These are phyloP conservation scores for Terana coerulea DNA, from an alignment of 768 basidiomycete species.

Conservation along the genomic window DNA sequence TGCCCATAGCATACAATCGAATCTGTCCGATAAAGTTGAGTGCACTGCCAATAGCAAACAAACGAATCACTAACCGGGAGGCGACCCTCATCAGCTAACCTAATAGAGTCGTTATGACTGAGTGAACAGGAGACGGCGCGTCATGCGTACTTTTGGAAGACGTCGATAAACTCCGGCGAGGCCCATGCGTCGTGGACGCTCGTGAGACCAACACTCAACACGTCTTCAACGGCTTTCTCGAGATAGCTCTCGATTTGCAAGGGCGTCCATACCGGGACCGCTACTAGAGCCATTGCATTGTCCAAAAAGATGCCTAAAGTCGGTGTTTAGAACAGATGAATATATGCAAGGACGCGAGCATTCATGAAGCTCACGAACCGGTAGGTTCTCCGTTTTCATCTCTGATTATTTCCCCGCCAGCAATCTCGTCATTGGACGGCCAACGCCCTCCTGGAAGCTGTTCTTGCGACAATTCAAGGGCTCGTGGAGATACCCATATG, in stretches of 20 bases:
- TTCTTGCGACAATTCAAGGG: conserved; percentile 56
- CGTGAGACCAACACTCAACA: conserved; percentile 76
- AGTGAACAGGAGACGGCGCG: neutral
- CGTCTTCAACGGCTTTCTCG: conserved; percentile 60
- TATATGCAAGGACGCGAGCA: neutral
- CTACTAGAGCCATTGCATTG: conserved; percentile 79
- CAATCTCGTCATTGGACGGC: conserved; percentile 36
- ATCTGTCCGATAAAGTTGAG: conserved; percentile 19
- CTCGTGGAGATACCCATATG: conserved; percentile 76
- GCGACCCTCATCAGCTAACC: conserved; percentile 62
- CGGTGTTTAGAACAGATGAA: neutral
- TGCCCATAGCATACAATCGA: conserved; percentile 34
- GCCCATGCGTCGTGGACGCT: conserved; percentile 80
- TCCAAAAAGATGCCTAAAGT: conserved; percentile 71
- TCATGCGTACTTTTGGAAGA: conserved; percentile 57
- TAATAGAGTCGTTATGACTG: conserved; percentile 25
- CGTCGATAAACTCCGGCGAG: conserved; percentile 48
- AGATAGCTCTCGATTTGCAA: conserved; percentile 57
- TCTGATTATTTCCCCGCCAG: conserved; percentile 73
- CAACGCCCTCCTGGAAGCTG: conserved; percentile 43
- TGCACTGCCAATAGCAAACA: neutral
- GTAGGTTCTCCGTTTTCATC: conserved; percentile 62
- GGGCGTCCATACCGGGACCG: conserved; percentile 58
- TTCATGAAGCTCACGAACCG: too few relatives aligned
- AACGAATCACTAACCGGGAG: conserved; percentile 54